These are phyloP conservation scores for Cynanchum wilfordii DNA, from an alignment of 257 asterid species.

Conservation along the genomic window DNA sequence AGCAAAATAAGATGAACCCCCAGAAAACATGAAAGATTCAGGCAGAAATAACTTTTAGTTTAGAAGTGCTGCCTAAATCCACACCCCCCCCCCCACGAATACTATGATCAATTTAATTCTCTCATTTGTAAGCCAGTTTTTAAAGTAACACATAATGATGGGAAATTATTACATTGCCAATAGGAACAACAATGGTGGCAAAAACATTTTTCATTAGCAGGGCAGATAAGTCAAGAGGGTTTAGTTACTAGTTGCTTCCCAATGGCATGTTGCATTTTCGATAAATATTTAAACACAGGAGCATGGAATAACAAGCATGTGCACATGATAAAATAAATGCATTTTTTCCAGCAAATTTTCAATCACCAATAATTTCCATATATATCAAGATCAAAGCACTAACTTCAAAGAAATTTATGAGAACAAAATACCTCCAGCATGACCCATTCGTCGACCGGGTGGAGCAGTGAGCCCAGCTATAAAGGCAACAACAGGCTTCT, in stretches of 20 bases:
- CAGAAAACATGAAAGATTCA: background rate
- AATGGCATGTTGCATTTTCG: background rate
- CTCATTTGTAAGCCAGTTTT: background rate
- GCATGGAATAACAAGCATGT: background rate
- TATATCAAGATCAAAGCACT: slow-evolving; percentile 1
- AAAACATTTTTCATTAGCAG: background rate
- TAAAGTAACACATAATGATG: background rate
- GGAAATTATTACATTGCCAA: too few relatives aligned
- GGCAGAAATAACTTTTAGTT: background rate
- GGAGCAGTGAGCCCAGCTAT: slow-evolving; percentile 99
- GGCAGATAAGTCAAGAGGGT: background rate
- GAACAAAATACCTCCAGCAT: slow-evolving; percentile 76
- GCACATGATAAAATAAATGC: background rate
- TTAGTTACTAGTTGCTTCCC: background rate
- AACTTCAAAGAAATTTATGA: background rate
- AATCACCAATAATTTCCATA: background rate
- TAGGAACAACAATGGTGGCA: background rate
- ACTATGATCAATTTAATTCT: background rate
- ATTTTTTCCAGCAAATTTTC: background rate
- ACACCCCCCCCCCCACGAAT: background rate
- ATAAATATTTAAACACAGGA: background rate
- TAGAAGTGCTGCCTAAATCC: background rate
- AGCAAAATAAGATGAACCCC: background rate
- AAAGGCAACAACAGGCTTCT: slow-evolving; percentile 88
- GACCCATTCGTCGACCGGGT: slow-evolving; percentile 99